Evolutionary conservation across 2,329 filamentous ascomycete species (phyloP).

Genomic region (Neocucurbitaria cava): DNA sequence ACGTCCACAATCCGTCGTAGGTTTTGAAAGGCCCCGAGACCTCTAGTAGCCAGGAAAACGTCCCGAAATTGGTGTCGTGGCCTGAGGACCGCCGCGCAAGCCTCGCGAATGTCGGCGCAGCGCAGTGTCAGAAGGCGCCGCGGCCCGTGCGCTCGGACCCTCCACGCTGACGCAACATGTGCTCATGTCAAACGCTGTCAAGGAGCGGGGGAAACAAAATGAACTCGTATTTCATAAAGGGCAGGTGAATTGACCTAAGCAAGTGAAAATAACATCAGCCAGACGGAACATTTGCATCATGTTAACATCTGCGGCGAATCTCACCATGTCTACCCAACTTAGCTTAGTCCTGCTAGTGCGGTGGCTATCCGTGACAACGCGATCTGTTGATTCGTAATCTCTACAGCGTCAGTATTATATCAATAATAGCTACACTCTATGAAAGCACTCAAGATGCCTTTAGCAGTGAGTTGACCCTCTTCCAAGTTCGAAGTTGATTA

Average conservation of each 20-base stretch:
- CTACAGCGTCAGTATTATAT: not conserved
- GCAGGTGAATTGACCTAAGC: not conserved
- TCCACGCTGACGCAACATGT: constrained; percentile 21
- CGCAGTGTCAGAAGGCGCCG: constrained; percentile 19
- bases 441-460: constrained; percentile 38
- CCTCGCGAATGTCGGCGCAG: constrained; percentile 18
- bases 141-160: constrained; percentile 8
- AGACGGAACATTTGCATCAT: not conserved
- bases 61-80: constrained; percentile 22
- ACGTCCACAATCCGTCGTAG: not conserved
- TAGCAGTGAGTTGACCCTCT: constrained; percentile 31
- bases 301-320: not conserved
- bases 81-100: constrained; percentile 20
- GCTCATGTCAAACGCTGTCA: not conserved
- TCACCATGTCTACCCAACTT: constrained; percentile 13
- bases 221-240: not conserved
- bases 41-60: not conserved
- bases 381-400: not conserved
- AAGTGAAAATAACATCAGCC: not conserved
- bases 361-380: constrained; percentile 10
- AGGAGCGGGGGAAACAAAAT: not conserved
- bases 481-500: not conserved
- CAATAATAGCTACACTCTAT: constrained; percentile 6
- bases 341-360: constrained; percentile 20
- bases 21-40: not conserved